These are phyloP conservation scores for Pestalotiopsis sp. DNA, from an alignment of 2,329 filamentous ascomycete species.

Conservation along the genomic window DNA sequence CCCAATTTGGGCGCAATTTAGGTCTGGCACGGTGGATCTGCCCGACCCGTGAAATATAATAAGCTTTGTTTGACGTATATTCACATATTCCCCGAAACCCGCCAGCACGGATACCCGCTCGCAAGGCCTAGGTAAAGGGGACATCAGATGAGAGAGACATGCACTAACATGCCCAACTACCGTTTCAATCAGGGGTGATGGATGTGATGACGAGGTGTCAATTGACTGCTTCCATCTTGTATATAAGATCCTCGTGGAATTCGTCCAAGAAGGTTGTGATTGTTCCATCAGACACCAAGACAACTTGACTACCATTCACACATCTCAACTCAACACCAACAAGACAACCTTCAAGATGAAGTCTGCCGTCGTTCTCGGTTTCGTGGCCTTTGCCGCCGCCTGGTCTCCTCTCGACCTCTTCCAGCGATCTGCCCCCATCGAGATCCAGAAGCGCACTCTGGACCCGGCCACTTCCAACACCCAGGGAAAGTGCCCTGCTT, in stretches of 20 bases:
- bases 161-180: background rate
- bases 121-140: background rate
- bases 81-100: conserved; percentile 5
- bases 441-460: conserved; percentile 24
- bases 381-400: conserved; percentile 1
- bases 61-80: conserved; percentile 13
- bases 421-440: background rate
- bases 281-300: background rate
- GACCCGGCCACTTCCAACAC: conserved; percentile 37
- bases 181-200: background rate
- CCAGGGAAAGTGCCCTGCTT: conserved; percentile 34
- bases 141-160: no score
- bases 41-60: conserved; percentile 2
- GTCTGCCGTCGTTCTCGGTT: background rate
- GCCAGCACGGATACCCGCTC: conserved; percentile 1
- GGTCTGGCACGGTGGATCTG: conserved; percentile 7
- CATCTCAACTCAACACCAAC: background rate
- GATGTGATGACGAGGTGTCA: background rate
- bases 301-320: background rate
- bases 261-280: background rate
- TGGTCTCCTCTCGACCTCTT: conserved; percentile 1
- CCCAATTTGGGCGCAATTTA: conserved; percentile 6
- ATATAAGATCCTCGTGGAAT: background rate
- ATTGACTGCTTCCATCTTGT: background rate
- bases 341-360: background rate